Evolutionary conservation across 2,329 filamentous ascomycete genomes (phyloP).

Genomic region (Lasiodiplodia theobromae): DNA sequence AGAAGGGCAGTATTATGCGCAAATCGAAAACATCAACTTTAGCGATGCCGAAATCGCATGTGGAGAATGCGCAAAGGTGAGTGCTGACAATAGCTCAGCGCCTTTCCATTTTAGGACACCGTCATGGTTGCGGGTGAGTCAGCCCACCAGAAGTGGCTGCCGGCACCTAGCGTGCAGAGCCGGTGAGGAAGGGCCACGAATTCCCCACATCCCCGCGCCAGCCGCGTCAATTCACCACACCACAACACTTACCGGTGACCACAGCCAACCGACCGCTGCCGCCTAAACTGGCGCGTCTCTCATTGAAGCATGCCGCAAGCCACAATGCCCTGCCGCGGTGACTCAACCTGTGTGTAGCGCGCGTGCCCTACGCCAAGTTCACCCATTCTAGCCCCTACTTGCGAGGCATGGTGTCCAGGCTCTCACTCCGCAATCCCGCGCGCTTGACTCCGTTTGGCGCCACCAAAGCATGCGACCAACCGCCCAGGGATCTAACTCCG

Average conservation of each 20-base stretch:
- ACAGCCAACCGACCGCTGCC: background rate
- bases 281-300: background rate
- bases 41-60: constrained; percentile 8
- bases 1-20: background rate
- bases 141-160: background rate
- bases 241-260: constrained; percentile 15
- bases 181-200: background rate
- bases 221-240: background rate
- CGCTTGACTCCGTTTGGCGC: background rate
- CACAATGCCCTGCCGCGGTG: background rate
- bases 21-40: background rate
- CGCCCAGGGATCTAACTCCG: constrained; percentile 6
- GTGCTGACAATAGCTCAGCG: constrained; percentile 2
- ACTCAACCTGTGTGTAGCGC: background rate
- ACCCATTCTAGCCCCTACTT: background rate
- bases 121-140: constrained; percentile 7
- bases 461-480: background rate
- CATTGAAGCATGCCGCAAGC: constrained; percentile 1
- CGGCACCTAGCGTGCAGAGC: too few relatives aligned
- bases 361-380: background rate
- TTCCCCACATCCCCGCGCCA: background rate
- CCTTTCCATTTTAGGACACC: constrained; percentile 3
- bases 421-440: background rate
- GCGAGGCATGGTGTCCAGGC: background rate
- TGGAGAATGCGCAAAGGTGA: background rate